Conservation (phyloP, 2,329 filamentous ascomycete species). For the Cadophora malorum region DNA sequence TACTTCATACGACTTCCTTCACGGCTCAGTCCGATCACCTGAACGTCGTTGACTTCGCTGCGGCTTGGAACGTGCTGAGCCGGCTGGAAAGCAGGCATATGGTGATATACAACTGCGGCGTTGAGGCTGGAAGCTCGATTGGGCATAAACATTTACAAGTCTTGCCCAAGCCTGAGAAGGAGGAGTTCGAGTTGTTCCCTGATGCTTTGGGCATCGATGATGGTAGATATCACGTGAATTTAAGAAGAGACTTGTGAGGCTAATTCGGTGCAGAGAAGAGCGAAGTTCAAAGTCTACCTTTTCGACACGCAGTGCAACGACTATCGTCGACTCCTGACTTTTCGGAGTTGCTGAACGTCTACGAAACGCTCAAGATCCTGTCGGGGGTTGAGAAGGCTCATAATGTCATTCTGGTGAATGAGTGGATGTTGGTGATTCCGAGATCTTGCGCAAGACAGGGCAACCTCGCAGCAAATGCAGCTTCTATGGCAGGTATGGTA, state of each 20-base stretch:
- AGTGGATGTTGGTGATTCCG: conserved; percentile 47
- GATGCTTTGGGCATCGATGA: conserved; percentile 25
- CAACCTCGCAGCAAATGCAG: conserved; percentile 44
- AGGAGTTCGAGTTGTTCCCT: conserved; percentile 38
- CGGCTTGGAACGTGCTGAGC: conserved; percentile 48
- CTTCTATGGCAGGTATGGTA: conserved; percentile 48
- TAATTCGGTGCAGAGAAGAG: conserved; percentile 20
- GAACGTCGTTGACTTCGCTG: conserved; percentile 46
- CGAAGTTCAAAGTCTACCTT: conserved; percentile 19
- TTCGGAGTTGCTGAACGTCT: conserved; percentile 22
- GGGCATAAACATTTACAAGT: conserved; percentile 55
- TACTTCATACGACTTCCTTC: conserved; percentile 50
- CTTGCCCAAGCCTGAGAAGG: conserved; percentile 44
- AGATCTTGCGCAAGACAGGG: conserved; percentile 41
- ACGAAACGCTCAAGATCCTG: conserved; percentile 28
- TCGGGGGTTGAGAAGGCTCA: conserved; percentile 34
- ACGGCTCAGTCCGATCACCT: conserved; percentile 48
- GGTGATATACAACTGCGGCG: conserved; percentile 54
- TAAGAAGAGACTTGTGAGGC: neutral
- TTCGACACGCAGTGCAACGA: conserved; percentile 16
- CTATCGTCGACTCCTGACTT: conserved; percentile 22
- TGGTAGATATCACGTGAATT: conserved; percentile 2
- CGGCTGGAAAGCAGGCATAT: conserved; percentile 43
- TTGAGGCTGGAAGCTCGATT: conserved; percentile 50
- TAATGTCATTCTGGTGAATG: conserved; percentile 46